Conservation (phyloP, 148 eudicot species). For the Rhododendron ferrugineum region DNA sequence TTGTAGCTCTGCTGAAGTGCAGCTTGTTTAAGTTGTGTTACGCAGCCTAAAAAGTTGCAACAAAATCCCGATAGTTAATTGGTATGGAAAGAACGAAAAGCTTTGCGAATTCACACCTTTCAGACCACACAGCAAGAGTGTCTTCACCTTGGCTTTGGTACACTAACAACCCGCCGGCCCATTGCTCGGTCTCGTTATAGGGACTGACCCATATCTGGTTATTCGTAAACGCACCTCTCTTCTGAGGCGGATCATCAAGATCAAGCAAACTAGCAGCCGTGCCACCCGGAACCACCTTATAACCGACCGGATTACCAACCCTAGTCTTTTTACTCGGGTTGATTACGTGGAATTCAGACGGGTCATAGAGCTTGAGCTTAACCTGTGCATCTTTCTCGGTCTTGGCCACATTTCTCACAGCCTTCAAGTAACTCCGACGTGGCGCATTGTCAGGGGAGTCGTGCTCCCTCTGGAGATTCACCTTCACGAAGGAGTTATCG, state of each 20-base stretch:
- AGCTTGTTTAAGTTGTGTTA: background rate
- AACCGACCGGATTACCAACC: conserved; percentile 89
- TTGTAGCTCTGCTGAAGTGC: background rate
- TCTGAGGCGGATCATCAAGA: conserved; percentile 83
- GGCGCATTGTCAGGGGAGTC: conserved; percentile 60
- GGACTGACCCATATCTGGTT: conserved; percentile 98
- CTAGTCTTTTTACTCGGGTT: conserved; percentile 69
- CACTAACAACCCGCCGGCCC: conserved; percentile 91
- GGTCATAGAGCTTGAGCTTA: conserved; percentile 84
- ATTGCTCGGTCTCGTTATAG: conserved; percentile 69
- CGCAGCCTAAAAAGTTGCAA: background rate
- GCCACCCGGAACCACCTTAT: conserved; percentile 84
- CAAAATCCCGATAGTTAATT: background rate
- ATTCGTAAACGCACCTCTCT: conserved; percentile 80
- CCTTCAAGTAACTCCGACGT: conserved; percentile 76
- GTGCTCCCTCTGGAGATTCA: conserved; percentile 53
- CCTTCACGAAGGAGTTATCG: conserved; percentile 90
- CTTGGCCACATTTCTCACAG: conserved; percentile 67
- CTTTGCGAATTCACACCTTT: conserved; percentile 41
- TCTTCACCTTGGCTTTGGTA: conserved; percentile 90
- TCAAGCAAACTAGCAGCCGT: conserved; percentile 93
- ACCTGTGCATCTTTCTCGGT: conserved; percentile 93
- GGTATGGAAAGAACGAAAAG: background rate
- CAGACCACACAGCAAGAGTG: conserved; percentile 84
- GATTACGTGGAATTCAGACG: conserved; percentile 71